Percentiles rank a stretch among this genome's conserved stretches.
Conservation (phyloP, 140 eudicot genomes). For the Ambrosia hybrid region DNA sequence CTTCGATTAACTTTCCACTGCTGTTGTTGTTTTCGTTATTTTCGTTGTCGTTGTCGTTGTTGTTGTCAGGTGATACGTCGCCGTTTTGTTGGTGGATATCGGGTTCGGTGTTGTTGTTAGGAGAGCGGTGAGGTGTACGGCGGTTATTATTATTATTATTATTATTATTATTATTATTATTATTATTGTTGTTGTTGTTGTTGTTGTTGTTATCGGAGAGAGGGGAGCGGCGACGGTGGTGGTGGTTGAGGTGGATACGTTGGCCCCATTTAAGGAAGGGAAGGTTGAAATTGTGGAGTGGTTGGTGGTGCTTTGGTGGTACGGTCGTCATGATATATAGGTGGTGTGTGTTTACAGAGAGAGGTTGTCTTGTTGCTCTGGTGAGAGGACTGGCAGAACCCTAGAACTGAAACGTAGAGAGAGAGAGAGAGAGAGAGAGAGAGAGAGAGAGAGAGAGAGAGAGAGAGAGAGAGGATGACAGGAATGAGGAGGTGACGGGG, state of each 20-base stretch:
- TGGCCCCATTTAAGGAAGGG: conserved; percentile 51
- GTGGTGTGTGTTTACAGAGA: not conserved
- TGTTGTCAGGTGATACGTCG: not conserved
- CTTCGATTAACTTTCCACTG: conserved; percentile 19
- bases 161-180: no score
- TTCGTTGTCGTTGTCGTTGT: not conserved
- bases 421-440: not conserved
- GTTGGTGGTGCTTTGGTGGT: conserved; percentile 44
- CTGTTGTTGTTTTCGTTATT: no score
- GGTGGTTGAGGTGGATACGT: conserved; percentile 27
- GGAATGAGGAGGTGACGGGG: conserved; percentile 19
- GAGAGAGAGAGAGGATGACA: no score
- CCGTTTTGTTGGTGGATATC: conserved; percentile 7
- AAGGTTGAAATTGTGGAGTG: conserved; percentile 51
- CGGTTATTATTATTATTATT: no score
- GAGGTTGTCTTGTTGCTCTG: no score
- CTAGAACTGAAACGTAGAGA: conserved; percentile 18
- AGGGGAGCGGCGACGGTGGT: conserved; percentile 23
- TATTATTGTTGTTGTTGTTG: no score
- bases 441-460: not conserved
- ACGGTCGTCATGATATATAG: conserved; percentile 45
- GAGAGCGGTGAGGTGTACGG: conserved; percentile 2
- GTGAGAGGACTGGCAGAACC: not conserved
- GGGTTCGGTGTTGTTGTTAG: not conserved
- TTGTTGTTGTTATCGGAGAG: conserved; percentile 1